phyloP scores from a whole-genome alignment of 148 eudicot species.

The Spergularia marina region DNA sequence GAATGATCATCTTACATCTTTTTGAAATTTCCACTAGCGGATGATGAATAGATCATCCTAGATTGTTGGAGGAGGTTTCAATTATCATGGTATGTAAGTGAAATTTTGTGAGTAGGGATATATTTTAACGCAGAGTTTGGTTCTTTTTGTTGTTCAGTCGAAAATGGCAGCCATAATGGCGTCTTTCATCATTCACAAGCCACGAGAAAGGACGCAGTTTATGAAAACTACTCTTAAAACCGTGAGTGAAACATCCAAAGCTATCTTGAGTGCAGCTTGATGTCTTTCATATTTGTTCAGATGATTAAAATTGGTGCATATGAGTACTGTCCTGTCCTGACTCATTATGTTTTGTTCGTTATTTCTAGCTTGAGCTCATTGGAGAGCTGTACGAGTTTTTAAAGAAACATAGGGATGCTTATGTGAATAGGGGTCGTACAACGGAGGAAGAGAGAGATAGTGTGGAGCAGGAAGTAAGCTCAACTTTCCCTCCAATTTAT shows the following conservation, averaged over 20 bases:
- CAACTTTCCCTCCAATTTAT: neutral
- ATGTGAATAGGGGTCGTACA: constrained; percentile 84
- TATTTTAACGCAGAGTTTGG: constrained; percentile 7
- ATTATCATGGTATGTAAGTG: neutral
- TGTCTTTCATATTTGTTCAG: neutral
- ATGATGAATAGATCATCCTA: neutral
- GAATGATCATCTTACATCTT: neutral
- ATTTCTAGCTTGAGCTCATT: constrained; percentile 76
- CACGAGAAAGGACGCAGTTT: constrained; percentile 71
- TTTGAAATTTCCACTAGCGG: neutral
- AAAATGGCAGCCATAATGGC: constrained; percentile 83
- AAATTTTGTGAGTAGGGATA: neutral
- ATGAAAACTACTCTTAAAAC: constrained; percentile 79
- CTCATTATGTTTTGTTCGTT: neutral
- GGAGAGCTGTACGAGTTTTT: constrained; percentile 70
- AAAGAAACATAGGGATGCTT: constrained; percentile 83
- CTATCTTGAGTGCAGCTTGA: neutral
- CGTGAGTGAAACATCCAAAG: constrained; percentile 32
- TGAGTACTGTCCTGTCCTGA: constrained; percentile 1
- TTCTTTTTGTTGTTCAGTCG: constrained; percentile 43
- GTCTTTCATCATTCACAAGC: constrained; percentile 86
- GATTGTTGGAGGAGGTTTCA: neutral
- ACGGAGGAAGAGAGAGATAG: constrained; percentile 92
- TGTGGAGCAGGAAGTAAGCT: constrained; percentile 94
- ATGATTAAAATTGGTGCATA: neutral